Conservation (phyloP, 2,329 filamentous ascomycete genomes). For the Diaporthe caulivora region DNA sequence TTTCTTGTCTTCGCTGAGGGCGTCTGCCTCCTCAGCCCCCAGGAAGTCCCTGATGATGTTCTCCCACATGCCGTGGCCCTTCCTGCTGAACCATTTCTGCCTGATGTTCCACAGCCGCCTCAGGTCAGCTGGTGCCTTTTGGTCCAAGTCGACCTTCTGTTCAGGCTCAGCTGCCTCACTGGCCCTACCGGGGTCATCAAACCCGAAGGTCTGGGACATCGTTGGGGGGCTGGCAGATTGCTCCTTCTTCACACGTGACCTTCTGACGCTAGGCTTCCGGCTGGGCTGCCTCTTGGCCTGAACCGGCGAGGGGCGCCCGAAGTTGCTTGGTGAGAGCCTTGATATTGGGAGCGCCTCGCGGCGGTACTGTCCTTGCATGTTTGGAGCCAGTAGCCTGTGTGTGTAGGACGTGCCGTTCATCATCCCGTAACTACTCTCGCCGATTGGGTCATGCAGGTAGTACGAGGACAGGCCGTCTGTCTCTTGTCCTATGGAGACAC, state of each 20-base stretch:
- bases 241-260: slow-evolving; percentile 17
- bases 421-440: background rate
- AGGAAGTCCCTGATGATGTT: slow-evolving; percentile 60
- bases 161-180: slow-evolving; percentile 3
- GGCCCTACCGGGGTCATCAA: background rate
- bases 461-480: slow-evolving; percentile 26
- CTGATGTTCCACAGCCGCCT: slow-evolving; percentile 63
- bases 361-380: slow-evolving; percentile 21
- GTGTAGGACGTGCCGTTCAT: slow-evolving; percentile 28
- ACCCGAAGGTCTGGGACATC: background rate
- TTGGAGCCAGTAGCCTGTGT: slow-evolving; percentile 33
- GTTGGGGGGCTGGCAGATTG: slow-evolving; percentile 25
- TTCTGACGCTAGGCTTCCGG: slow-evolving; percentile 30
- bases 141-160: slow-evolving; percentile 52
- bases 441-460: slow-evolving; percentile 10
- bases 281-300: slow-evolving; percentile 27
- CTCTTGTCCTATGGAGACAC: slow-evolving; percentile 48
- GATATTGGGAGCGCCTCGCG: slow-evolving; percentile 33
- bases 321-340: slow-evolving; percentile 28
- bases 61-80: slow-evolving; percentile 71
- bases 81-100: slow-evolving; percentile 57
- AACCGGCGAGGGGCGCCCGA: slow-evolving; percentile 4
- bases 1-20: slow-evolving; percentile 69
- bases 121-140: slow-evolving; percentile 61
- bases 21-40: slow-evolving; percentile 60